A percentile compares a stretch with the other conserved stretches of the same genome.
Evolutionary conservation across 2,329 filamentous ascomycete genomes (phyloP).

Genomic region (Epichloe scottii): DNA sequence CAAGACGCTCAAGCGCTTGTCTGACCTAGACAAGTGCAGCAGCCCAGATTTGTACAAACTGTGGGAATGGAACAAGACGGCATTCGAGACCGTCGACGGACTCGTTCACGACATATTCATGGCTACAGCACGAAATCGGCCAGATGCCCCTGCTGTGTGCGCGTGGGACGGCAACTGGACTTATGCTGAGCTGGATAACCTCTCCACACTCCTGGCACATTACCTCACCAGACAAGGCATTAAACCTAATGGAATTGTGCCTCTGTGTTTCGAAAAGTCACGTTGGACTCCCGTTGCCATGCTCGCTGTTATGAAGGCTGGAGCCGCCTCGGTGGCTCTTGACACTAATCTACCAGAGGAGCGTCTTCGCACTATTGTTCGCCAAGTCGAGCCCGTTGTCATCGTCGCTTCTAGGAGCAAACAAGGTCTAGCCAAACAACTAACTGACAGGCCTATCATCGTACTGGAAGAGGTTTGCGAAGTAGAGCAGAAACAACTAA

Average conservation of each 20-base stretch:
- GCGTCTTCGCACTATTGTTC: slow-evolving; percentile 3
- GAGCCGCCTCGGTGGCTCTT: slow-evolving; percentile 11
- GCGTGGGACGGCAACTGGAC: slow-evolving; percentile 17
- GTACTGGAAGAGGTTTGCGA: not conserved
- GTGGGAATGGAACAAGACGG: not conserved
- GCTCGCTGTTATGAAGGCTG: slow-evolving; percentile 22
- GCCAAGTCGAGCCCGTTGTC: slow-evolving; percentile 1
- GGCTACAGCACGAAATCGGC: not conserved
- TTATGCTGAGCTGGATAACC: slow-evolving; percentile 10
- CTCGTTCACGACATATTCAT: not conserved
- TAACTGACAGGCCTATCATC: not conserved
- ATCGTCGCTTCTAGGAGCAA: not conserved
- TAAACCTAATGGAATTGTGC: slow-evolving; percentile 13
- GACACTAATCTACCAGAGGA: slow-evolving; percentile 6
- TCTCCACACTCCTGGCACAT: slow-evolving; percentile 5
- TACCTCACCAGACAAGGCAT: slow-evolving; percentile 10
- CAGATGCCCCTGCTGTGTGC: not conserved
- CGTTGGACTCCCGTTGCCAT: slow-evolving; percentile 18
- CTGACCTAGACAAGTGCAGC: too few relatives aligned
- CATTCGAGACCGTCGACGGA: not conserved
- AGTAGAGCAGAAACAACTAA: not conserved
- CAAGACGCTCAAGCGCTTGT: not conserved
- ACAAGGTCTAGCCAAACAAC: not conserved
- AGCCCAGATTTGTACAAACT: not conserved
- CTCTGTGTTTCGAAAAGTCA: slow-evolving; percentile 24